Conservation (phyloP, 495 filamentous ascomycete species). For the Annulohypoxylon nitens region DNA sequence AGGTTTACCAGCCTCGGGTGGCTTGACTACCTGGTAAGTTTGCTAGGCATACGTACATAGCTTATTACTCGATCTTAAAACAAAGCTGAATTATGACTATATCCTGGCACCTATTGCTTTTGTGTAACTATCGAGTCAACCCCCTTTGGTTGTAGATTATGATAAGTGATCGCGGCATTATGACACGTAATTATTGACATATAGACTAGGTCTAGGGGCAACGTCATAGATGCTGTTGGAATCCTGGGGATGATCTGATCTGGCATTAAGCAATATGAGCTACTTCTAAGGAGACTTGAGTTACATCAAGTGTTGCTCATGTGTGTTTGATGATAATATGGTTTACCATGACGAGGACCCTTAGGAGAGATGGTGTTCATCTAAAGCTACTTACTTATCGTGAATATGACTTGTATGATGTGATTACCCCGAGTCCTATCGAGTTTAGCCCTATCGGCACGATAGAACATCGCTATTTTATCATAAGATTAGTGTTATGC, state of each 20-base stretch:
- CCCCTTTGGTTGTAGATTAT: neutral
- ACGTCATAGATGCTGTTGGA: conserved; percentile 18
- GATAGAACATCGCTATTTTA: neutral
- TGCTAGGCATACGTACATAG: neutral
- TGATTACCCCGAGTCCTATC: neutral
- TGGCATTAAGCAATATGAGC: conserved; percentile 5
- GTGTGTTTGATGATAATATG: neutral
- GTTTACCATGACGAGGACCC: neutral
- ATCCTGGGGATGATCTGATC: conserved; percentile 28
- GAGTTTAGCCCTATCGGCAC: neutral
- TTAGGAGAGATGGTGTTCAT: neutral
- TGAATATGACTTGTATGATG: neutral
- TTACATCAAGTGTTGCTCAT: neutral
- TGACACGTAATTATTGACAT: conserved; percentile 7
- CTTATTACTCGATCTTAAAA: neutral
- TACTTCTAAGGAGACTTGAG: neutral
- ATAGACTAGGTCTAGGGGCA: neutral
- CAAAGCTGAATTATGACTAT: neutral
- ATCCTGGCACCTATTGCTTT: neutral
- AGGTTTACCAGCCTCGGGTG: conserved; percentile 9
- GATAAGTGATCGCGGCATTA: neutral
- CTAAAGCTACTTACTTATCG: neutral
- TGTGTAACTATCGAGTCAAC: conserved; percentile 1
- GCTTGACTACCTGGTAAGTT: neutral
- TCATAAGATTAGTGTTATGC: neutral